Percentiles rank a stretch among this genome's conserved stretches.
Evolutionary conservation across 345 rosid genomes (phyloP).

Genomic region (Draba incana): DNA sequence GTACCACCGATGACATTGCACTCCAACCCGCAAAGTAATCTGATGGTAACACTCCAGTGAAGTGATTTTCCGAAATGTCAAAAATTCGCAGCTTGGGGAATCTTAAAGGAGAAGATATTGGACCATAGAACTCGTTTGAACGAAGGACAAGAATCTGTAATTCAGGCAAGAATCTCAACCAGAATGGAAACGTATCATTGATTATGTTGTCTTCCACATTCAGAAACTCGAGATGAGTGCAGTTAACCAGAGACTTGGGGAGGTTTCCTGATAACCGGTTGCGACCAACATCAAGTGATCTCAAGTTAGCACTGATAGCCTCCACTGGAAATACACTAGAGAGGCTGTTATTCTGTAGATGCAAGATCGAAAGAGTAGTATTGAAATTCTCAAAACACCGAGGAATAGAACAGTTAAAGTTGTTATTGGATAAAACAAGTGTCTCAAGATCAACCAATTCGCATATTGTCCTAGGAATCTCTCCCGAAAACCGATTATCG

Average conservation of each 20-base stretch:
- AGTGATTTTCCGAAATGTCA: slow-evolving; percentile 46
- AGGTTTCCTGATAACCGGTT: slow-evolving; percentile 41
- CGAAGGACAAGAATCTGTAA: slow-evolving; percentile 50
- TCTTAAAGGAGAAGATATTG: slow-evolving; percentile 27
- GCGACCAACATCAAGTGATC: slow-evolving; percentile 13
- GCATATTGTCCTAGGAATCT: slow-evolving; percentile 26
- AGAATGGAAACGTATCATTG: slow-evolving; percentile 44
- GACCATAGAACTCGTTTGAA: slow-evolving; percentile 46
- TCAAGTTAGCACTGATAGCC: background rate
- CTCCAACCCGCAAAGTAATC: slow-evolving; percentile 9
- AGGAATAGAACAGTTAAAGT: slow-evolving; percentile 35
- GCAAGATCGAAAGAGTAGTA: slow-evolving; percentile 1
- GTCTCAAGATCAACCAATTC: background rate
- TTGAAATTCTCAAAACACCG: slow-evolving; percentile 13
- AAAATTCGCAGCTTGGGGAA: slow-evolving; percentile 50
- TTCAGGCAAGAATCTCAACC: slow-evolving; percentile 32
- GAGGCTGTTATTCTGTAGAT: slow-evolving; percentile 31
- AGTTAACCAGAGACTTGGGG: slow-evolving; percentile 44
- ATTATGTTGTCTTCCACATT: slow-evolving; percentile 46
- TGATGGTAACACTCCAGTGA: slow-evolving; percentile 3
- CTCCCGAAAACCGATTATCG: slow-evolving; percentile 6
- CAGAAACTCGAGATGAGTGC: slow-evolving; percentile 43
- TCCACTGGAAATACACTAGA: slow-evolving; percentile 8
- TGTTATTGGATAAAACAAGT: slow-evolving; percentile 40
- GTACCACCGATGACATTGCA: background rate